A percentile compares a stretch with the other conserved stretches of the same genome.
Evolutionary conservation across 2,329 filamentous ascomycete genomes (phyloP).

Genomic region (Neonectria magnoliae): DNA sequence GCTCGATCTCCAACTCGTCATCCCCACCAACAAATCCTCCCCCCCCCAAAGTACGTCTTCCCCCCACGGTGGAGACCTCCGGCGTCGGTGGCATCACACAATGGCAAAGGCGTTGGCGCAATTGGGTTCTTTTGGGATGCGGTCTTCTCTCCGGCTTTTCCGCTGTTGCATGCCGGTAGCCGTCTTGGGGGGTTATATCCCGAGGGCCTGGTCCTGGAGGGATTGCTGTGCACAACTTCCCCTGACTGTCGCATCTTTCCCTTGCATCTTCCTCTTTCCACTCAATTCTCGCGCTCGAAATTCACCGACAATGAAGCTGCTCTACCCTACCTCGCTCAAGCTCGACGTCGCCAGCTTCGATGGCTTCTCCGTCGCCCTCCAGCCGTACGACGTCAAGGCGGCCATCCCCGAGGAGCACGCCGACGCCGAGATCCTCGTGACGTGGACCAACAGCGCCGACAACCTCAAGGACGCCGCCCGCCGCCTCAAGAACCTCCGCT

Average conservation of each 20-base stretch:
- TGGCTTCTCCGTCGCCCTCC: constrained; percentile 67
- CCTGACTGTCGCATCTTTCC: background rate
- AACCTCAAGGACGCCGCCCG: constrained; percentile 68
- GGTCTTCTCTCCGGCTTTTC: constrained; percentile 38
- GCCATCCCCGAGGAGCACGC: constrained; percentile 65
- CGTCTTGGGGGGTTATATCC: constrained; percentile 26
- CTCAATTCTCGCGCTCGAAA: background rate
- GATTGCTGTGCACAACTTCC: background rate
- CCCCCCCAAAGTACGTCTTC: background rate
- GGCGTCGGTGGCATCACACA: constrained; percentile 15
- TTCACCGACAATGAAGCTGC: constrained; percentile 64
- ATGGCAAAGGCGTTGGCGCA: constrained; percentile 3
- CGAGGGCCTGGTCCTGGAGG: constrained; percentile 4
- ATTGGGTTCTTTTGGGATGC: constrained; percentile 20
- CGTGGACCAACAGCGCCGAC: constrained; percentile 67
- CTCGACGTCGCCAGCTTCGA: constrained; percentile 65
- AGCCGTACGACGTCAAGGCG: constrained; percentile 67
- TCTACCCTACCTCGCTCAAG: constrained; percentile 71
- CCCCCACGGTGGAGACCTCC: constrained; percentile 19
- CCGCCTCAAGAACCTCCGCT: constrained; percentile 66
- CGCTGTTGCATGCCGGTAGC: constrained; percentile 19
- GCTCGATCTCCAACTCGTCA: background rate
- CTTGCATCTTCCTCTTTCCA: background rate
- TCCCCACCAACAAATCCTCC: background rate
- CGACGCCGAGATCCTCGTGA: constrained; percentile 70